Conservation (phyloP, 441 rosid species). For the Omphalea diandra region DNA sequence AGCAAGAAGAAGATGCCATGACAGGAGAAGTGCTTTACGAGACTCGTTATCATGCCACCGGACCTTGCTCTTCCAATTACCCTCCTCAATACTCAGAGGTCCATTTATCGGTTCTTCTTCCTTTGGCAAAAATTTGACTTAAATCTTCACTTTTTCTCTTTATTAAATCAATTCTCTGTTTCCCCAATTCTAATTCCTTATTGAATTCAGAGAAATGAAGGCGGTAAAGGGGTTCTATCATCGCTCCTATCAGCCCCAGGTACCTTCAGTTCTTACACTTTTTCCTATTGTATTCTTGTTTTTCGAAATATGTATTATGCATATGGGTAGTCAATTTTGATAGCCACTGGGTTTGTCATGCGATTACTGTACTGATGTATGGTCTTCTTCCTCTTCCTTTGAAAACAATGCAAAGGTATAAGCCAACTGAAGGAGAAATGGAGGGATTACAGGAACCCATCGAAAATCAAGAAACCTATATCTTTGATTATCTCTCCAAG, state of each 20-base stretch:
- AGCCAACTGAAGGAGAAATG: slow-evolving; percentile 71
- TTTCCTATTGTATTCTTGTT: background rate
- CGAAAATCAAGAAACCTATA: slow-evolving; percentile 40
- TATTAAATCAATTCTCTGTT: background rate
- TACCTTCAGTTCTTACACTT: slow-evolving; percentile 19
- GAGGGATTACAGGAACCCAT: slow-evolving; percentile 51
- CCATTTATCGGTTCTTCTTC: slow-evolving; percentile 12
- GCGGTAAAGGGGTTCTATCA: slow-evolving; percentile 47
- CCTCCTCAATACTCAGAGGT: slow-evolving; percentile 72
- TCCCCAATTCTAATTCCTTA: slow-evolving; percentile 13
- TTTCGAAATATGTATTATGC: background rate
- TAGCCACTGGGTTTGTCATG: background rate
- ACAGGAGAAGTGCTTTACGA: slow-evolving; percentile 62
- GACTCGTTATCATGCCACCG: slow-evolving; percentile 64
- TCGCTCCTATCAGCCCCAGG: slow-evolving; percentile 55
- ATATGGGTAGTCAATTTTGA: background rate
- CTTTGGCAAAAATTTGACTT: too few species aligned
- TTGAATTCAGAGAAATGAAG: slow-evolving; percentile 44
- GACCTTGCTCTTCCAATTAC: slow-evolving; percentile 57
- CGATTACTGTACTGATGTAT: background rate
- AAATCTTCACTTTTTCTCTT: background rate
- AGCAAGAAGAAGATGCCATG: slow-evolving; percentile 33
- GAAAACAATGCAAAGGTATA: slow-evolving; percentile 47
- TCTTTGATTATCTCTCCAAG: slow-evolving; percentile 73
- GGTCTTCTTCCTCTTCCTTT: background rate